Evolutionary conservation across 108 stramenopile species (phyloP).

Genomic region (Schizochytrium sp.): DNA sequence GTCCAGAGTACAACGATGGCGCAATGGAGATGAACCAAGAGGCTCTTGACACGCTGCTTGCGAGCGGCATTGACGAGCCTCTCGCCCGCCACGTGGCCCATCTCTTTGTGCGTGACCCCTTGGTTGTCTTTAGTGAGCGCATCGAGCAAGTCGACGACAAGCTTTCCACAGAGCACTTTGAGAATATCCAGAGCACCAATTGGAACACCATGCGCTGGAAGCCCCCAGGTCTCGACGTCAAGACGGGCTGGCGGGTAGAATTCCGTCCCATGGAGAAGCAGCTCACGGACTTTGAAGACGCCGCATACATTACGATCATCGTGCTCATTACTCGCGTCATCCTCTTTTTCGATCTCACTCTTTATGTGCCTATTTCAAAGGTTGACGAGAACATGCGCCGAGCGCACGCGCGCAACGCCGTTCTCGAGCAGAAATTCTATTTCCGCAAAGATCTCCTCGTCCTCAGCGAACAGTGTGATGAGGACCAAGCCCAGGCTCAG

Average conservation of each 20-base stretch:
- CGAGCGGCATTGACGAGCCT: slow-evolving; percentile 76
- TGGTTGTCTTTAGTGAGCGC: slow-evolving; percentile 83
- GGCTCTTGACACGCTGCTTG: slow-evolving; percentile 46
- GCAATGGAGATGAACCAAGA: slow-evolving; percentile 71
- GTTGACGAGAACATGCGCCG: slow-evolving; percentile 97
- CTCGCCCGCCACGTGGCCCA: slow-evolving; percentile 90
- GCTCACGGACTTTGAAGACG: slow-evolving; percentile 95
- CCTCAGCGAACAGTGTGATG: slow-evolving; percentile 70
- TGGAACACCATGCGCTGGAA: slow-evolving; percentile 99
- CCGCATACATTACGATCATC: slow-evolving; percentile 87
- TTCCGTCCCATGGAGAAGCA: slow-evolving; percentile 97
- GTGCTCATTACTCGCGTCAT: slow-evolving; percentile 88
- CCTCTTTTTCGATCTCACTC: slow-evolving; percentile 92
- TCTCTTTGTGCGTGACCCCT: slow-evolving; percentile 88
- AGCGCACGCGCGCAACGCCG: slow-evolving; percentile 80
- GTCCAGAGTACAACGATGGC: slow-evolving; percentile 71
- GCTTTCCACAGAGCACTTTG: slow-evolving; percentile 88
- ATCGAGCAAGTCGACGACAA: slow-evolving; percentile 82
- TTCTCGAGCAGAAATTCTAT: slow-evolving; percentile 76
- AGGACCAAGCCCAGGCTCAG: slow-evolving; percentile 27
- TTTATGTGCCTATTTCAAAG: slow-evolving; percentile 87
- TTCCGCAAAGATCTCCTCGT: slow-evolving; percentile 88
- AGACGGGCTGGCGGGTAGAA: slow-evolving; percentile 95
- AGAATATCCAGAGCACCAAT: slow-evolving; percentile 96
- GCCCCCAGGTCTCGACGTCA: slow-evolving; percentile 66